Base-by-base conservation (phyloP, 441 rosid genomes). In the Aquilaria agallochum region DNA sequence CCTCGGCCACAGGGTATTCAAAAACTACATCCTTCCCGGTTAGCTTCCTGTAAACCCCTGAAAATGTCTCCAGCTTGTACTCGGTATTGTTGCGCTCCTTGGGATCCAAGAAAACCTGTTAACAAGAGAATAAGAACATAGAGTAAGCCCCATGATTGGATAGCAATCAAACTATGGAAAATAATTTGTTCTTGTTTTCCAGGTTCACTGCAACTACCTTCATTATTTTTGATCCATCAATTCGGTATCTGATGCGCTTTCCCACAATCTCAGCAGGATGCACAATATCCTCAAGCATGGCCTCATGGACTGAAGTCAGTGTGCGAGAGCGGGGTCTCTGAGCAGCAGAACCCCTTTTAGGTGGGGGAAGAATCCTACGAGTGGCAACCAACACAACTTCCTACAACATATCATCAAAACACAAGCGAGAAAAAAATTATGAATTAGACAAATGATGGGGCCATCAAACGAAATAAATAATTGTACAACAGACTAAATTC, bases 201-300 rank as follows among this genome's bases (percentile, higher is more conserved):
- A 33, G 11, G 9, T 12, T 9, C 31, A 9, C 27, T 44, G 47
- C 27, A 55, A 2, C 15, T 62, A 91, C 97, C 93, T 88, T 91
- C 70, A 72, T 79, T 63, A 86, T 76, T 73, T 91, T 90, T 63
- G 96, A 77, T 2, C 97, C 97, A 74, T 90, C 97, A 31, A 88
- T 71, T 59, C 83, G 78, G 78, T 88, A 90, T 44, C 95, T 79
- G 59, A 78, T 64, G 12, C 94, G 91, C 64, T 91, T 88, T 58
- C 96, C 96, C 50, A 91, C 94, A 76, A 91, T 91, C 80, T 91
- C 96, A 27, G 97, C 97, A 20, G 97, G 97, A 47, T 74, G 80
- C 5, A 86, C 95, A 0, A 88, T 81, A 70, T 88, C 97, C 67
- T 88, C 92, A 27, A 91, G 88, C 70, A 88, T 75, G n/a, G 91